Base-by-base conservation (phyloP, 2,329 filamentous ascomycete genomes). In the Pezicula carpinea region DNA sequence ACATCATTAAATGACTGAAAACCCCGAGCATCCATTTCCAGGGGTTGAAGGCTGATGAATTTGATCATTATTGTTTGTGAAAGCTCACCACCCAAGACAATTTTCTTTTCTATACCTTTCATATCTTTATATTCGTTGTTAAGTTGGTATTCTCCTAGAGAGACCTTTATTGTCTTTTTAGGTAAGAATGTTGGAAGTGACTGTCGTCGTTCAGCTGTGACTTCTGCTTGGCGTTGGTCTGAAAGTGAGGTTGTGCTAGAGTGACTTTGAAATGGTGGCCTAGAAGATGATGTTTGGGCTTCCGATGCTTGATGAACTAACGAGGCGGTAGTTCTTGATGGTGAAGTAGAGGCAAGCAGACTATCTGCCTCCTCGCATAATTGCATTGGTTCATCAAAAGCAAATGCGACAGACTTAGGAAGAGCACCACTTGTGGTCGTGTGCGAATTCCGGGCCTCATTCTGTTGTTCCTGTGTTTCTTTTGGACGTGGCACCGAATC, bases 41-140 rank as follows among this genome's bases (percentile, higher is more conserved):
- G n/a, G 10, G 33, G 10, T 15, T 38, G 44, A 11, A 57, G 29
- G 13, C 53, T 45, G 10, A 50, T 56, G 45, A 59, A 56, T 26
- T 59, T 52, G 22, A 60, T 32, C 4, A 46, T 14, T 19, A 54
- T 7, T 13, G 47, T 32, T 31, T 43, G 39, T 13, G 29, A 36
- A 8, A 43, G 49, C 18, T 53, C 47, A 10, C 7, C 26, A 7
- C 58, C 59, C 53, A 62, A 57, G 14, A 35, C 35, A 11, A 60
- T 47, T 14, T 54, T 38, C 47, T 62, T 62, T 6, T 41, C 46
- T 41, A 43, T 33, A 6, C 19, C 21, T 36, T 46, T 46, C 11
- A 38, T 22, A 13, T 13, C 23, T 15, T 49, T 48, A 2, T 45
- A 13, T 6, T 39, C 38, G 38, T 51, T 48, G 17, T 51, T 46